These are phyloP conservation scores for Actinomortierella wolfii DNA, from an alignment of 371 early-diverging fungal genomes.

Conservation along the genomic window DNA sequence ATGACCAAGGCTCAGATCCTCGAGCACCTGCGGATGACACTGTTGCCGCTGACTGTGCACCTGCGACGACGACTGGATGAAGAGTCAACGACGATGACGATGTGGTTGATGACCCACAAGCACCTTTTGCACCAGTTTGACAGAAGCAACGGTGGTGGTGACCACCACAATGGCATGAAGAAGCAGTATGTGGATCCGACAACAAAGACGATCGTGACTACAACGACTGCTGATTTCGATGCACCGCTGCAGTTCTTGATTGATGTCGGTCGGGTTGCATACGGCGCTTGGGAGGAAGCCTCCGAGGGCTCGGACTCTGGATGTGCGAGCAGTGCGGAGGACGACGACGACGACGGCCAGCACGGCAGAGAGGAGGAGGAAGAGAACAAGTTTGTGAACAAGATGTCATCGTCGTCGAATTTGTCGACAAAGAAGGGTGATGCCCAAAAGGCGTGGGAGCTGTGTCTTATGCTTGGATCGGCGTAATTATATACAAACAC, in stretches of 20 bases:
- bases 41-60: constrained; percentile 38
- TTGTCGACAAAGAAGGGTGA: constrained; percentile 31
- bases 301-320: constrained; percentile 45
- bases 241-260: constrained; percentile 36
- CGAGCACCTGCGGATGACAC: constrained; percentile 41
- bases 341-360: constrained; percentile 5
- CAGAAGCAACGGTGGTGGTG: too few relatives aligned
- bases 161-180: too few relatives aligned
- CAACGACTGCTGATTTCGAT: constrained; percentile 22
- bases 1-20: constrained; percentile 31
- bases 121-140: too few relatives aligned
- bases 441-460: constrained; percentile 43
- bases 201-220: too few relatives aligned
- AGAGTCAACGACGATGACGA: constrained; percentile 29
- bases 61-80: constrained; percentile 39
- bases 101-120: too few relatives aligned
- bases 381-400: background rate
- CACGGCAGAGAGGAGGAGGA: constrained; percentile 2
- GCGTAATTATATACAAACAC: too few relatives aligned
- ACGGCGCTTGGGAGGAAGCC: constrained; percentile 44
- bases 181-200: too few relatives aligned
- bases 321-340: constrained; percentile 36
- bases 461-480: constrained; percentile 20
- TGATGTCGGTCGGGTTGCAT: constrained; percentile 36
- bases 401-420: background rate